Percentiles rank a stretch among this genome's conserved stretches.
These are phyloP conservation scores for Pichia sp. DNA, from an alignment of 1,139 yeast genomes.

Conservation along the genomic window DNA sequence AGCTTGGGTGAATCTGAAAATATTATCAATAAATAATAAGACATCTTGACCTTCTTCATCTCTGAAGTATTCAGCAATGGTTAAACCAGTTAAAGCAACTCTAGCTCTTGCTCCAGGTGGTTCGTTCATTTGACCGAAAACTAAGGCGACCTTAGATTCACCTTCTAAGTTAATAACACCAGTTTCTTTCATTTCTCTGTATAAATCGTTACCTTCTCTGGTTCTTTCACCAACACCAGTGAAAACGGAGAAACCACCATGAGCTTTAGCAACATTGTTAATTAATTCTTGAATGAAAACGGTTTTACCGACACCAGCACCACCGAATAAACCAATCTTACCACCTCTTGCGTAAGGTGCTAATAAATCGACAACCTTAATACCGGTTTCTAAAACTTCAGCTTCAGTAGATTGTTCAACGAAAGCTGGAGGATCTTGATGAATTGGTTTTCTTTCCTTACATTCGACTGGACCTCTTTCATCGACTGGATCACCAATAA, in stretches of 20 bases:
- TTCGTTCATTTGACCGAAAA: conserved; percentile 99
- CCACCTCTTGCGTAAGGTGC: conserved; percentile 99
- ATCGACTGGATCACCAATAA: conserved; percentile 98
- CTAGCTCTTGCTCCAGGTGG: conserved; percentile 99
- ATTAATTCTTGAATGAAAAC: conserved; percentile 99
- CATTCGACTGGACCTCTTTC: conserved; percentile 98
- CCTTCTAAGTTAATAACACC: conserved; percentile 99
- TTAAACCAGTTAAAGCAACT: conserved; percentile 99
- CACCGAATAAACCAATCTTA: conserved; percentile 99
- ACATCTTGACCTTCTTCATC: conserved; percentile 99
- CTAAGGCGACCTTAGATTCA: conserved; percentile 98
- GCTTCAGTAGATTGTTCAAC: conserved; percentile 97
- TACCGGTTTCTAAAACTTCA: conserved; percentile 98
- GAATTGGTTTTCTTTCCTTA: conserved; percentile 93
- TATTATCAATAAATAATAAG: conserved; percentile 98
- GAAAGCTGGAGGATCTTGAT: conserved; percentile 94
- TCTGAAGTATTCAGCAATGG: conserved; percentile 99
- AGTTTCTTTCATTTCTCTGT: conserved; percentile 99
- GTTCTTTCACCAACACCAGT: conserved; percentile 99
- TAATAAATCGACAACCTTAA: conserved; percentile 97
- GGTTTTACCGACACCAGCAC: conserved; percentile 99
- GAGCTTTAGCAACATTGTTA: conserved; percentile 99
- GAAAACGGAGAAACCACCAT: conserved; percentile 99
- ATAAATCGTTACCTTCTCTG: conserved; percentile 99
- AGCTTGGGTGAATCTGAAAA: conserved; percentile 99